Percentiles rank a stretch among this genome's conserved stretches.
These are phyloP conservation scores for Uronychia setigera DNA, from an alignment of 73 alveolate species.

Conservation along the genomic window DNA sequence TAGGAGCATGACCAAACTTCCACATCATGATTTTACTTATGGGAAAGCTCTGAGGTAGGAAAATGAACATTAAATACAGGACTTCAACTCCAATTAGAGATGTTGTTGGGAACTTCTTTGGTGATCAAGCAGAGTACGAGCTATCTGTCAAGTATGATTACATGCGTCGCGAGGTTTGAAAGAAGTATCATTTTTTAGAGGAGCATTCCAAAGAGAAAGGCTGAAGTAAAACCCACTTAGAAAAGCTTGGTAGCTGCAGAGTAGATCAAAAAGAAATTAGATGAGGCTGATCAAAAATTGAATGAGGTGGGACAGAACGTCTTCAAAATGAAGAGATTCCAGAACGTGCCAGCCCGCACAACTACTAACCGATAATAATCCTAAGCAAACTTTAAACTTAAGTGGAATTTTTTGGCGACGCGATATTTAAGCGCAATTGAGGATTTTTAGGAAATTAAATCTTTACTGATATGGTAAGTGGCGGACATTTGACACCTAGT, in stretches of 20 bases:
- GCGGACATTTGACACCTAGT: constrained; percentile 35
- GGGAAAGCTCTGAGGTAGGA: neutral
- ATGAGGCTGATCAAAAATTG: too few species aligned
- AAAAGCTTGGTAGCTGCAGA: neutral
- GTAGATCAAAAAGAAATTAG: neutral
- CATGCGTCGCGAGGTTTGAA: too few species aligned
- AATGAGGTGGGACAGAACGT: neutral
- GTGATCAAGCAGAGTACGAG: neutral
- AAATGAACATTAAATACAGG: neutral
- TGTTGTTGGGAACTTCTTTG: neutral
- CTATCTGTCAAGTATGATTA: neutral
- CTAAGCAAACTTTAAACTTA: neutral
- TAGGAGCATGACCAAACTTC: neutral
- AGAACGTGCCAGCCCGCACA: neutral
- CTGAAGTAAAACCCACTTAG: neutral
- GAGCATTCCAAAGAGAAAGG: neutral
- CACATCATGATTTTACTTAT: neutral
- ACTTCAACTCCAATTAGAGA: neutral
- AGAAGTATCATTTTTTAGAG: too few species aligned
- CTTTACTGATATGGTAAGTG: constrained; percentile 14
- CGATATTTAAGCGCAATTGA: neutral
- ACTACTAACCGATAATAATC: neutral
- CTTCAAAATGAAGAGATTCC: neutral
- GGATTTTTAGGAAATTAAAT: neutral
- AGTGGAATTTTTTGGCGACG: constrained; percentile 1